Percentiles rank a stretch among this genome's conserved stretches.
Conservation (phyloP, 2,329 filamentous ascomycete genomes). For the Fusarium marasasianum region DNA sequence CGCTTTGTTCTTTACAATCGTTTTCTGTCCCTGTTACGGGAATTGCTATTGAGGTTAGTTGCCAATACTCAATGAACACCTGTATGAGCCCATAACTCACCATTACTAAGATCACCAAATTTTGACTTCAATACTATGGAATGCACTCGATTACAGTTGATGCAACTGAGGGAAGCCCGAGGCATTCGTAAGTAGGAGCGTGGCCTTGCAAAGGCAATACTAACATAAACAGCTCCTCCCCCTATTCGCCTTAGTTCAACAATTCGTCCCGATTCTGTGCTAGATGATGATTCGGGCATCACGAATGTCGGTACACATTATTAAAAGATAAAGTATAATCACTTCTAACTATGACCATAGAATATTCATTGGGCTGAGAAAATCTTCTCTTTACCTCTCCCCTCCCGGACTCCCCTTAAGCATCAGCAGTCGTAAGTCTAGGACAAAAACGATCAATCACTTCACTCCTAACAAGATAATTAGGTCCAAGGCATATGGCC, state of each 20-base stretch:
- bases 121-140: conserved; percentile 68
- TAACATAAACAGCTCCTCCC: conserved; percentile 47
- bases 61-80: neutral
- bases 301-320: conserved; percentile 24
- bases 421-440: conserved; percentile 47
- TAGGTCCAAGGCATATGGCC: conserved; percentile 59
- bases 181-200: conserved; percentile 57
- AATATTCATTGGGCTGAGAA: conserved; percentile 68
- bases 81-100: conserved; percentile 22
- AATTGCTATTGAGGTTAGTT: conserved; percentile 61
- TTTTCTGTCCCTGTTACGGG: conserved; percentile 60
- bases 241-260: conserved; percentile 48
- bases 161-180: conserved; percentile 62
- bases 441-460: neutral
- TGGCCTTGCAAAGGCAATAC: conserved; percentile 10
- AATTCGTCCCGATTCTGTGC: conserved; percentile 46
- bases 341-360: conserved; percentile 46
- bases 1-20: conserved; percentile 66
- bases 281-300: conserved; percentile 41
- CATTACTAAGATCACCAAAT: conserved; percentile 50
- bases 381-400: conserved; percentile 65
- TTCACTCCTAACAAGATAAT: neutral
- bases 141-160: conserved; percentile 56
- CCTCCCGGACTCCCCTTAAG: conserved; percentile 60
- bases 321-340: neutral